These are phyloP conservation scores for Plasmodium blacklocki DNA, from an alignment of 169 alveolate species.

Conservation along the genomic window DNA sequence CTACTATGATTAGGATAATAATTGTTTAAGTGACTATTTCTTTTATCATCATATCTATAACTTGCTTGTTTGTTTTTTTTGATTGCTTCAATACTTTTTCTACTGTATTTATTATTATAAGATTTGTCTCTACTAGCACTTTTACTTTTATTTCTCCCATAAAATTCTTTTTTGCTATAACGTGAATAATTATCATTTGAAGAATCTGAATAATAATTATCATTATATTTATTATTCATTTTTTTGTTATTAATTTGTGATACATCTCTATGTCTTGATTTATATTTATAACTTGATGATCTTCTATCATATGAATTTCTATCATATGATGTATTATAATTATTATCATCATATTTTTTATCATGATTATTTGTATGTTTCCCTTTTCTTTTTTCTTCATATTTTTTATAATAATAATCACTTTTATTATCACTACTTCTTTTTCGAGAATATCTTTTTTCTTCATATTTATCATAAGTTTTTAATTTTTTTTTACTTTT, in stretches of 20 bases:
- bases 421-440: constrained; percentile 9
- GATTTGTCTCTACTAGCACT: neutral
- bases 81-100: neutral
- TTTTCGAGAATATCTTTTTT: constrained; percentile 4
- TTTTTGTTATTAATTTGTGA: neutral
- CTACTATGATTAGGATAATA: neutral
- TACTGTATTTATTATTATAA: neutral
- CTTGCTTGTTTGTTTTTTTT: neutral
- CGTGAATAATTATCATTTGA: constrained; percentile 6
- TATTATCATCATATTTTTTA: constrained; percentile 20
- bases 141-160: neutral
- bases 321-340: constrained; percentile 8
- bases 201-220: neutral
- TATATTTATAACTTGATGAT: constrained; percentile 22
- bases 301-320: constrained; percentile 32
- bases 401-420: constrained; percentile 1
- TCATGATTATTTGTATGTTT: constrained; percentile 3
- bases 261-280: neutral
- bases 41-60: constrained; percentile 8
- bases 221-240: neutral
- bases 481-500: constrained; percentile 34
- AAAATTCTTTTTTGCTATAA: neutral
- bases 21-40: neutral
- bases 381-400: constrained; percentile 35
- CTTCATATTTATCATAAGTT: constrained; percentile 27